Base-by-base conservation (phyloP, 1,284 basidiomycete genomes). In the Ceratobasidium sp. region DNA sequence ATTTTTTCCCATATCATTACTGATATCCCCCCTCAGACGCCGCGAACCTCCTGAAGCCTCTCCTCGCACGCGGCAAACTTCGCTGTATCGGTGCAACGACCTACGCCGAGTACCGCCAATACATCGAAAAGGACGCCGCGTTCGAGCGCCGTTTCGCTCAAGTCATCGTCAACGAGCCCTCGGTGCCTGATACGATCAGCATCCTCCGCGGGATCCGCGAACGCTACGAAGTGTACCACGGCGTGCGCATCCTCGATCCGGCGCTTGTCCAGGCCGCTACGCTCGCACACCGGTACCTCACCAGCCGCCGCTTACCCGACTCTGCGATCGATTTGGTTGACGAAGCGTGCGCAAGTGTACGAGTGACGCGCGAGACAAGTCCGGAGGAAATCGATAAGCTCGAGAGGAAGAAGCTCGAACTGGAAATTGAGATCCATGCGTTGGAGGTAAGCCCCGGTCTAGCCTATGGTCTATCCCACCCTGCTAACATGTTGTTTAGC, bases 351-450 rank as follows among this genome's bases (percentile, higher is more conserved):
- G 93, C 94, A 36, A 91, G 89, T 79, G 95, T 96, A 60, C 91
- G 95, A 74, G 93, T 98, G 40, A 94, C 94, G 25, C 89, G 94
- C 44, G 96, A 98, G 82, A 98, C 96, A 0, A 88, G 93, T 73
- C 96, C 96, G 0, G 96, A 98, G 82, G 92, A 87, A 2, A 94
- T 99, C 78, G 96, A 99, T 81, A 90, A 91, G 77, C 86, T 99
- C n/a, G 94, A 98, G 79, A 89, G 95, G 40, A 87, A 87, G 73
- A 95, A 95, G 80, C 88, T 99, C 53, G 93, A 97, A 78, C 86
- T 99, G 59, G 93, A 98, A 80, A 92, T 99, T 46, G 96, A 98
- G 79, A 92, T 98, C 36, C 95, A 98, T 79, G 97, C 96, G 8
- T 84, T 98, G 63, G 92, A 98, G 75, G 75, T 79, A 66, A 46